Base-by-base conservation (phyloP, 306 rosid genomes). In the Styphnolobium japonicum region DNA sequence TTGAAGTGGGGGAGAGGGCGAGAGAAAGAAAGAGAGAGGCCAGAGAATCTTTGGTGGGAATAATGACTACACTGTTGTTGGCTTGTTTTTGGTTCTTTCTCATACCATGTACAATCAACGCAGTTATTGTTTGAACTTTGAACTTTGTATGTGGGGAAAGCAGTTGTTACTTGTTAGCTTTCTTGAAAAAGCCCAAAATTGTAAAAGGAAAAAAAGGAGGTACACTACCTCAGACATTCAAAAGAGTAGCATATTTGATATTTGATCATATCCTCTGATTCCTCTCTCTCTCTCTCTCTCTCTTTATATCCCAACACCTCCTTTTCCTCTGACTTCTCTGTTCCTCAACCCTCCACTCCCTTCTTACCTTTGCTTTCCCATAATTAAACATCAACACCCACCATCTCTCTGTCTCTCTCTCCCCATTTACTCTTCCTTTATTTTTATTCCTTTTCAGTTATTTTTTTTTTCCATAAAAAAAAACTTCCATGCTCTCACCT, bases 371-470 rank as follows among this genome's bases (percentile, higher is more conserved):
- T 82, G 84, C 86, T 86, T 89, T 86, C 65, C 81, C 87, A 85
- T 87, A 79, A 85, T 85, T 85, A 83, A 83, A 85, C 89, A 85
- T 81, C 88, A 78, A 75, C 64, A 57, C 89, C 84, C 87, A 81
- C 82, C 81, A 56, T 66, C 89, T 76, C 83, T 77, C 55, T 68
- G 64, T 81, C 80, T 69, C 68, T 60, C 71, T 36, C 77, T 22
- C 39, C 51, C 73, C 76, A 73, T 77, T 80, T 60, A 45, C 76
- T 69, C 58, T 58, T 19, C 18, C 52, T 27, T 33, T 58, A 18
- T 34, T 78, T 80, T 18, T 51, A 67, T 75, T 80, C 63, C 63
- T 75, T 81, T 71, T 73, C 53, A 9, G 34, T 73, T 75, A 29
- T 74, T 61, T 60, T 45, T 76, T 1, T 52, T n/a, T n/a, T n/a